These are phyloP conservation scores for Hypericum androsaemum DNA, from an alignment of 345 rosid species.

Conservation along the genomic window DNA sequence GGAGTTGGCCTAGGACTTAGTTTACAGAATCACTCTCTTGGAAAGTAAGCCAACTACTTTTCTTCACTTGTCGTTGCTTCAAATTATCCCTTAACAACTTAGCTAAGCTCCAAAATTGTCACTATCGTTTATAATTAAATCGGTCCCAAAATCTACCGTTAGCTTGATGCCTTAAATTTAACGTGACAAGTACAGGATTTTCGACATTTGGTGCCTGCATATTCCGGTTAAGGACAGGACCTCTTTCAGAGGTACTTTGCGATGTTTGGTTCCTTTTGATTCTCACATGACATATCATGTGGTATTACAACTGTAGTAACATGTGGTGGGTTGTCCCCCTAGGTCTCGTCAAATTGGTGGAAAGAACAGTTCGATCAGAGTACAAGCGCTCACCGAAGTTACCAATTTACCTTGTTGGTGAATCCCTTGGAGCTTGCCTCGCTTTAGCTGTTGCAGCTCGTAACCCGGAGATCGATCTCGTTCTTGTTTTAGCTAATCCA, in stretches of 20 bases:
- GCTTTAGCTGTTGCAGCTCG: conserved; percentile 62
- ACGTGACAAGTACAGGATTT: conserved; percentile 35
- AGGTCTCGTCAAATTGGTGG: conserved; percentile 58
- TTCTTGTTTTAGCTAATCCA: conserved; percentile 62
- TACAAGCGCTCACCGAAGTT: conserved; percentile 25
- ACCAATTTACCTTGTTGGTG: conserved; percentile 78
- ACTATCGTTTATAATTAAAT: no score
- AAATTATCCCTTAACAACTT: no score
- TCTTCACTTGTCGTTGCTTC: no score
- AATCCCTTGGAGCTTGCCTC: conserved; percentile 72
- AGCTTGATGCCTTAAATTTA: no score
- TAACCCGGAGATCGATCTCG: conserved; percentile 56
- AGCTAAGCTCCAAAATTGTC: no score
- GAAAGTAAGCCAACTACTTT: no score
- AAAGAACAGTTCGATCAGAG: conserved; percentile 38
- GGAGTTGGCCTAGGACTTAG: no score
- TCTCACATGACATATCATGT: no score
- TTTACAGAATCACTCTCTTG: no score
- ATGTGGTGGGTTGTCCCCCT: conserved; percentile 2
- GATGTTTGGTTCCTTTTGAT: no score
- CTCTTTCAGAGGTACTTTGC: conserved; percentile 39
- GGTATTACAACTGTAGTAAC: no score
- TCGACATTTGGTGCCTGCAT: conserved; percentile 68
- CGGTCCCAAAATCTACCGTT: no score
- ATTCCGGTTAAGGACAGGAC: conserved; percentile 68